Conservation (phyloP, 1,284 basidiomycete genomes). For the Anthracocystis setariae region DNA sequence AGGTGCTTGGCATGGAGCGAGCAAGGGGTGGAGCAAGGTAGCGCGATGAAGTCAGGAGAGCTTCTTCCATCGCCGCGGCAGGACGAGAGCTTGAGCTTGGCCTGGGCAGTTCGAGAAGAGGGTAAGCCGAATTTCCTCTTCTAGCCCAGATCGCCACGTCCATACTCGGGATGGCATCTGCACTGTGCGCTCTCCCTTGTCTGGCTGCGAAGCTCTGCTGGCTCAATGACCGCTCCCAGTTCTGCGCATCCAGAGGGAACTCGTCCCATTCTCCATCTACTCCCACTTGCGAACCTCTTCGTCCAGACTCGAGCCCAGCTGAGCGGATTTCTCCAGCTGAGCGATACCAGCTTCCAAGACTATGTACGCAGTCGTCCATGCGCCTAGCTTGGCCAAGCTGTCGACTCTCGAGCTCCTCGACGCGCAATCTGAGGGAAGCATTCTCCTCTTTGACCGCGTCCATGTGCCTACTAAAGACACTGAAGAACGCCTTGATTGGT, state of each 20-base stretch:
- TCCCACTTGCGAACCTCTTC: conserved; percentile 30
- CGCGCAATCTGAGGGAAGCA: conserved; percentile 11
- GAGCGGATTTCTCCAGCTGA: conserved; percentile 25
- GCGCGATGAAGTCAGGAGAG: conserved; percentile 1
- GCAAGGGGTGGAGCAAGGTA: conserved; percentile 28
- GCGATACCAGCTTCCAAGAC: conserved; percentile 45
- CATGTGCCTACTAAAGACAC: conserved; percentile 22
- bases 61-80: conserved; percentile 5
- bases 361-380: conserved; percentile 40
- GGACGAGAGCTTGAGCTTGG: not conserved
- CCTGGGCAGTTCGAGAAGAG: not conserved
- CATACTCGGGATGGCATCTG: conserved; percentile 13
- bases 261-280: conserved; percentile 53
- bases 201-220: conserved; percentile 21
- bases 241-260: conserved; percentile 43
- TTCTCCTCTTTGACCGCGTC: conserved; percentile 37
- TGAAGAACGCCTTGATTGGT: conserved; percentile 46
- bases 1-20: conserved; percentile 28
- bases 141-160: conserved; percentile 25
- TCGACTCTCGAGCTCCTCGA: conserved; percentile 27
- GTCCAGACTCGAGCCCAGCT: conserved; percentile 2
- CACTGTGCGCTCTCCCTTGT: conserved; percentile 26
- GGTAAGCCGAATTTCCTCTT: conserved; percentile 11
- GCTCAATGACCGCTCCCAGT: conserved; percentile 39
- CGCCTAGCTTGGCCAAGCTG: conserved; percentile 22